Percentiles rank a stretch among this genome's conserved stretches.
Evolutionary conservation across 139 green algal genomes (phyloP).

Genomic region (Chlamydomonas sp.): DNA sequence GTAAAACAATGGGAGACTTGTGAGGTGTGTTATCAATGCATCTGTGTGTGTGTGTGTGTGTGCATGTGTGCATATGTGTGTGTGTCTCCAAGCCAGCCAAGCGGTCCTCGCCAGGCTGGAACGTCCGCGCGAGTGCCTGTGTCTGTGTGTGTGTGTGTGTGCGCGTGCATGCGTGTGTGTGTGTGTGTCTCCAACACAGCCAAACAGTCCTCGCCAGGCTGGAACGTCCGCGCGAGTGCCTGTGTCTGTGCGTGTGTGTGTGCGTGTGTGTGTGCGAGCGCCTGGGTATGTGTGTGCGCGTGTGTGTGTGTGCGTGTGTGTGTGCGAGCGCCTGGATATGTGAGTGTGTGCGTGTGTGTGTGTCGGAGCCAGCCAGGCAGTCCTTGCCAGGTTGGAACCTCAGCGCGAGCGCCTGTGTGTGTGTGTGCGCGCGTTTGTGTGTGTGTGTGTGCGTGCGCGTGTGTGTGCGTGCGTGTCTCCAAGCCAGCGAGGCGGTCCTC

Average conservation of each 20-base stretch:
- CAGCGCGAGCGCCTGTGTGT: conserved; percentile 33
- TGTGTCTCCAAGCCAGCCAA: not conserved
- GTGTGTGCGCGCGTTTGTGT: no score
- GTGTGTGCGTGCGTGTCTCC: conserved; percentile 30
- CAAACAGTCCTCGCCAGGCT: not conserved
- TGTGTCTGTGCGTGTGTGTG: conserved; percentile 13
- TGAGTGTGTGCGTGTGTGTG: conserved; percentile 21
- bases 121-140: not conserved
- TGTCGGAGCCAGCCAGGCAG: conserved; percentile 35
- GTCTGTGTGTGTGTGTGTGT: conserved; percentile 2
- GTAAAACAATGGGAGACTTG: no score
- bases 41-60: conserved; percentile 3
- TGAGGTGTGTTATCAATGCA: no score
- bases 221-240: not conserved
- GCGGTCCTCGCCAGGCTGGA: not conserved
- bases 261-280: conserved; percentile 27
- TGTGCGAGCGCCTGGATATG: conserved; percentile 69
- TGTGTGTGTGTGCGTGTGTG: not conserved
- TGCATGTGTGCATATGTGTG: conserved; percentile 11
- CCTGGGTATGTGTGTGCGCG: not conserved
- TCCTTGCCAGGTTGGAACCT: not conserved
- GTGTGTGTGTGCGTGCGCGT: conserved; percentile 42
- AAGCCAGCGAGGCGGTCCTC: conserved; percentile 77
- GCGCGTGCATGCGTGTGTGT: not conserved
- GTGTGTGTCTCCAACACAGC: conserved; percentile 1